phyloP scores from a whole-genome alignment of 305 asterid genomes.

The Solanum hybrid region DNA sequence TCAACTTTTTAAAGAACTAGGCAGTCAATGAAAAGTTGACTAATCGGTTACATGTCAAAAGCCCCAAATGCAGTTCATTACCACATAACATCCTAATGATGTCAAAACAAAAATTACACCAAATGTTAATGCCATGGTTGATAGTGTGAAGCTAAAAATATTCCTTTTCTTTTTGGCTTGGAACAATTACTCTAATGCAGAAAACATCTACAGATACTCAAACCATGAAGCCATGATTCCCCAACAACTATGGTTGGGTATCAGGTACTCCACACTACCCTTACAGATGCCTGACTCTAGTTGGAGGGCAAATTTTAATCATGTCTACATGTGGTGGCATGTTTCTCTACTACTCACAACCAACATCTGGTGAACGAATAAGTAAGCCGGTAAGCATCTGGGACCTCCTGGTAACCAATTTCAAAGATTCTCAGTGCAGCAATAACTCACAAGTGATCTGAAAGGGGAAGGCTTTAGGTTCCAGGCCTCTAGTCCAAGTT shows the following conservation, averaged over 20 bases:
- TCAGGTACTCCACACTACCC: background rate
- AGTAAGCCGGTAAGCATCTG: background rate
- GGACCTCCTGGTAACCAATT: background rate
- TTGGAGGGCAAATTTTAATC: background rate
- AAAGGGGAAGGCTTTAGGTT: background rate
- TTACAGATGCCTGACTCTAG: background rate
- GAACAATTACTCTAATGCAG: background rate
- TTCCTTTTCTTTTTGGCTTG: background rate
- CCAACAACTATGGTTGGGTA: background rate
- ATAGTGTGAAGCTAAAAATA: background rate
- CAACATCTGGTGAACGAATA: background rate
- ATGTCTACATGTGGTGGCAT: background rate
- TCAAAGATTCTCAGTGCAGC: background rate
- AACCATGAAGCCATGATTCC: background rate
- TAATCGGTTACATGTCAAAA: background rate
- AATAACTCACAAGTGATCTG: background rate
- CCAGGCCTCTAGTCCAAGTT: background rate
- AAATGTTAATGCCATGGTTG: background rate
- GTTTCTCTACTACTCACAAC: background rate
- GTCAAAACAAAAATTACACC: background rate
- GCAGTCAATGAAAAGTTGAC: background rate
- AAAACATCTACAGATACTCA: background rate
- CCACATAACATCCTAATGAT: background rate
- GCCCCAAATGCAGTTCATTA: background rate
- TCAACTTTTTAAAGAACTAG: background rate